Percentiles rank a stretch among this genome's conserved stretches.
Evolutionary conservation across 2,329 filamentous ascomycete species (phyloP).

Genomic region (Hypoxylon sp.): DNA sequence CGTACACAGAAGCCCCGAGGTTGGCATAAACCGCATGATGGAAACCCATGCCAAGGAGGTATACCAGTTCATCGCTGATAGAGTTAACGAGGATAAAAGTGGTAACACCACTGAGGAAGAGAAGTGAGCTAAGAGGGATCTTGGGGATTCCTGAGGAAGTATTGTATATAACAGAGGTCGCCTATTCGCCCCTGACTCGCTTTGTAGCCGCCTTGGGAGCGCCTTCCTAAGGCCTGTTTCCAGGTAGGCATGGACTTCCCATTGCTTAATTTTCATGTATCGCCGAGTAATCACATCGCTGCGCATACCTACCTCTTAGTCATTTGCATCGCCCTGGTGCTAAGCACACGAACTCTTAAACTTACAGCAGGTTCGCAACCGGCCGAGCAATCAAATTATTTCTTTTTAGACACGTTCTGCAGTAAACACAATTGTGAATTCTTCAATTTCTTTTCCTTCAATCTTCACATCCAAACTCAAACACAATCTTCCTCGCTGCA

Average conservation of each 20-base stretch:
- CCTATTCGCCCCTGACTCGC: no score
- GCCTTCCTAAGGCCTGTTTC: no score
- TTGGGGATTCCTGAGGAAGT: no score
- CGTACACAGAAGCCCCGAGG: constrained; percentile 66
- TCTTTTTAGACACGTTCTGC: neutral
- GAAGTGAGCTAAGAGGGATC: constrained; percentile 47
- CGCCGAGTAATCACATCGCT: no score
- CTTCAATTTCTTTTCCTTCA: neutral
- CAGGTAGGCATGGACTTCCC: no score
- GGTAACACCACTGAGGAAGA: constrained; percentile 68
- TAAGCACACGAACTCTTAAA: neutral
- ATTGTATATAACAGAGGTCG: no score
- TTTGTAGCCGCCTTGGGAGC: no score
- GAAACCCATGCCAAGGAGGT: constrained; percentile 67
- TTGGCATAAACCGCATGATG: constrained; percentile 71
- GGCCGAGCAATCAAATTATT: neutral
- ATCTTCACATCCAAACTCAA: neutral
- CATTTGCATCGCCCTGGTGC: no score
- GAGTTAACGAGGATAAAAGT: constrained; percentile 54
- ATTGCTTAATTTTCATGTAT: no score
- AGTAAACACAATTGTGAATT: neutral
- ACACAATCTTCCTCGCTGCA: neutral
- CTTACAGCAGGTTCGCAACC: neutral
- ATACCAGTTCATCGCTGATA: constrained; percentile 65
- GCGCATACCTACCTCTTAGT: no score